Conservation (phyloP, 2,329 filamentous ascomycete species). For the Cadophora sp. region DNA sequence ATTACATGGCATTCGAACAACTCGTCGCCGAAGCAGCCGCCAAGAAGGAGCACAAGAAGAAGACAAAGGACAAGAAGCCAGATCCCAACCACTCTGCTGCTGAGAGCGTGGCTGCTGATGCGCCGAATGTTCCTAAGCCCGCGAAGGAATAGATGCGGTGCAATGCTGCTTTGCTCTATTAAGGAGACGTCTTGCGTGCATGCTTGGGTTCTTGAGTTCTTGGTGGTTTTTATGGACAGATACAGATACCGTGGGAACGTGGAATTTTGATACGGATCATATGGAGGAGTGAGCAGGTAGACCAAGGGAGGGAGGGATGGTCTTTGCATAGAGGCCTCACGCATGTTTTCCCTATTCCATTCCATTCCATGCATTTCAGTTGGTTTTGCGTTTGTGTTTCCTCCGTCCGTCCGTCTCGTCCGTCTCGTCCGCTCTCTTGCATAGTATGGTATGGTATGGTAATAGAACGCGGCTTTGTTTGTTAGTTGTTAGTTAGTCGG, state of each 20-base stretch:
- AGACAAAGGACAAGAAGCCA: conserved; percentile 63
- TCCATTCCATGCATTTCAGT: not conserved
- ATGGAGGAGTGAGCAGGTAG: no score
- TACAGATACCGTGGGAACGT: not conserved
- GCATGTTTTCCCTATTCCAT: no score
- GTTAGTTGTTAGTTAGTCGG: no score
- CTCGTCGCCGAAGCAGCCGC: conserved; percentile 95
- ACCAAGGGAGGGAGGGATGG: no score
- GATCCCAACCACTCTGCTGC: conserved; percentile 44
- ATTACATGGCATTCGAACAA: conserved; percentile 98
- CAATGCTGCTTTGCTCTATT: not conserved
- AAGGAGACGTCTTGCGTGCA: not conserved
- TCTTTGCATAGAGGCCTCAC: no score
- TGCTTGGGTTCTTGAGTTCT: not conserved
- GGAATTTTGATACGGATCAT: no score
- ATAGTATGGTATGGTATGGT: no score
- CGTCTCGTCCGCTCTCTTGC: no score
- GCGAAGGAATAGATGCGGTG: conserved; percentile 19
- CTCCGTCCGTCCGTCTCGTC: no score
- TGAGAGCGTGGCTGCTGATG: conserved; percentile 46
- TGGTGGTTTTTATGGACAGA: not conserved
- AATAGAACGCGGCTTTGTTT: no score
- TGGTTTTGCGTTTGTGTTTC: not conserved
- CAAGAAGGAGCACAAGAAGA: conserved; percentile 86
- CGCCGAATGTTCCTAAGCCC: conserved; percentile 49